These are phyloP conservation scores for Lactarius pseudohatsudake DNA, from an alignment of 768 basidiomycete genomes.

Conservation along the genomic window DNA sequence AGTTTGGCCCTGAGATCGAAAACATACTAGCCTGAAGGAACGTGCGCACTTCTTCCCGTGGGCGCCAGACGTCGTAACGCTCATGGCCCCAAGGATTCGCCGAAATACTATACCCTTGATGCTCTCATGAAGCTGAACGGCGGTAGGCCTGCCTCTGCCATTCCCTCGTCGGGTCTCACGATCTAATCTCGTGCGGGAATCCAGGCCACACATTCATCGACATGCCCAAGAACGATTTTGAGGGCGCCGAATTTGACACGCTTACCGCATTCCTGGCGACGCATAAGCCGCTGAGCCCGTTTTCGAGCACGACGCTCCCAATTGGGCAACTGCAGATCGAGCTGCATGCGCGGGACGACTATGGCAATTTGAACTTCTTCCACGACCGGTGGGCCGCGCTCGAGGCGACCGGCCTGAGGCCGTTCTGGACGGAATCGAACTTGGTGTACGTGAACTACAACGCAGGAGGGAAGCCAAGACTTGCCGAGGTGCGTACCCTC, in stretches of 20 bases:
- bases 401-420: conserved; percentile 38
- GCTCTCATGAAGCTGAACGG: too few species aligned
- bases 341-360: conserved; percentile 44
- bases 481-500: conserved; percentile 39
- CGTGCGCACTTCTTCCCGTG: too few species aligned
- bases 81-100: too few species aligned
- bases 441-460: conserved; percentile 42
- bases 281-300: conserved; percentile 33
- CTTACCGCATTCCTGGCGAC: conserved; percentile 44
- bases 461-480: conserved; percentile 38
- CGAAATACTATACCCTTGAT: too few species aligned
- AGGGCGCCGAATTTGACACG: conserved; percentile 65
- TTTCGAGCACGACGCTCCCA: conserved; percentile 40
- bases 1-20: conserved; percentile 27
- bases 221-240: conserved; percentile 69
- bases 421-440: conserved; percentile 62
- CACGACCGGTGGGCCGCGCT: conserved; percentile 69
- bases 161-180: conserved; percentile 28
- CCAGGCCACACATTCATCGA: conserved; percentile 60
- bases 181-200: conserved; percentile 25
- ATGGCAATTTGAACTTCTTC: conserved; percentile 42
- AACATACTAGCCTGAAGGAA: too few species aligned
- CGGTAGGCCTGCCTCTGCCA: too few species aligned
- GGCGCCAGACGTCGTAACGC: too few species aligned
- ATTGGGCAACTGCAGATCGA: conserved; percentile 76